Evolutionary conservation across 257 asterid genomes (phyloP).

Genomic region (Gynochthodes officinalis): DNA sequence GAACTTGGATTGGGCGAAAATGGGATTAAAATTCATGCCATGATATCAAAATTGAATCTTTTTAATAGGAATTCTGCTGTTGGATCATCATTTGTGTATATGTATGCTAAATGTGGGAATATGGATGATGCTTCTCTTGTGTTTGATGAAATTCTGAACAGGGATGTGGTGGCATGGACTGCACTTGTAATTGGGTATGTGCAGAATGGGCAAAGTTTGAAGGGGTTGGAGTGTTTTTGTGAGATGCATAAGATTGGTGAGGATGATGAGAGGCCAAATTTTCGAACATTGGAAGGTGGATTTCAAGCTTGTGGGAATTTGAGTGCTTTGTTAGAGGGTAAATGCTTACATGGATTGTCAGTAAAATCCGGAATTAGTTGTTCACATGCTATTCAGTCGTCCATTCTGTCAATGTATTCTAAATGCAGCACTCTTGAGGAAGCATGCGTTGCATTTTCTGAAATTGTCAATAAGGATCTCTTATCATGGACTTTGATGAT

Average conservation of each 20-base stretch:
- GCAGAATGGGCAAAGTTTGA: conserved; percentile 61
- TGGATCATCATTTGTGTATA: conserved; percentile 69
- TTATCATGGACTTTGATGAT: conserved; percentile 66
- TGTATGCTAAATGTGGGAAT: conserved; percentile 67
- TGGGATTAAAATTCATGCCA: conserved; percentile 56
- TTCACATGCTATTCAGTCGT: conserved; percentile 41
- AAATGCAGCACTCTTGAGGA: conserved; percentile 60
- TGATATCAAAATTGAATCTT: conserved; percentile 54
- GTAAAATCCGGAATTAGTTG: conserved; percentile 48
- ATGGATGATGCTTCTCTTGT: conserved; percentile 41
- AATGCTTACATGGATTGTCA: conserved; percentile 63
- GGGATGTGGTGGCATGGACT: conserved; percentile 82
- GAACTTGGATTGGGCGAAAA: conserved; percentile 45
- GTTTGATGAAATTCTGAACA: conserved; percentile 63
- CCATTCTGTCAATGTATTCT: conserved; percentile 65
- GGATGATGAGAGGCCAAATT: conserved; percentile 51
- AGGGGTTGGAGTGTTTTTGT: conserved; percentile 49
- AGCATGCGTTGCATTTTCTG: conserved; percentile 46
- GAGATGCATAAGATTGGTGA: conserved; percentile 58
- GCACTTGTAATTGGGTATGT: conserved; percentile 68
- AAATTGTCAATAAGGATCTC: conserved; percentile 53
- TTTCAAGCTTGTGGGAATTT: conserved; percentile 78
- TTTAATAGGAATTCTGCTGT: conserved; percentile 48
- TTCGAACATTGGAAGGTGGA: conserved; percentile 71
- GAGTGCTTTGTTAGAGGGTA: conserved; percentile 54